A percentile compares a stretch with the other conserved stretches of the same genome.
Evolutionary conservation across 805 yeast species (phyloP).

Genomic region (Teunomyces lycoperdinae): DNA sequence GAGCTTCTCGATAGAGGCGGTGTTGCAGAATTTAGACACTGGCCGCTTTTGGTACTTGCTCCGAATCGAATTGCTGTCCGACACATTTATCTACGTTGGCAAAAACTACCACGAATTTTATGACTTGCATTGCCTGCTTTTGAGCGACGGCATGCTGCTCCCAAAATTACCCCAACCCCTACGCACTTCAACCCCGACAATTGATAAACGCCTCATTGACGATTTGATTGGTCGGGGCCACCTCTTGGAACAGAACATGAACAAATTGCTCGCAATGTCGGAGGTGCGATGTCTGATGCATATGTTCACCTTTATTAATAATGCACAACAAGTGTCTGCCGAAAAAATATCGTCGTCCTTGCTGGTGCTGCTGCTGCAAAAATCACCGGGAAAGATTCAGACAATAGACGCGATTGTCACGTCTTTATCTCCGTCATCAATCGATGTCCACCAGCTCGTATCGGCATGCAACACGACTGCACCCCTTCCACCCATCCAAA

Average conservation of each 20-base stretch:
- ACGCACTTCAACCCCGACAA: slow-evolving; percentile 6
- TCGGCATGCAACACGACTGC: slow-evolving; percentile 12
- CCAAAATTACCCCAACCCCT: slow-evolving; percentile 33
- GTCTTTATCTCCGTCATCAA: slow-evolving; percentile 3
- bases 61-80: slow-evolving; percentile 24
- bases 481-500: slow-evolving; percentile 13
- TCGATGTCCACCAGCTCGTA: slow-evolving; percentile 15
- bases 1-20: slow-evolving; percentile 23
- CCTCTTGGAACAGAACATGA: slow-evolving; percentile 26
- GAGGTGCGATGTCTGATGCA: slow-evolving; percentile 3
- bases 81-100: slow-evolving; percentile 20
- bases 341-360: neutral
- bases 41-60: slow-evolving; percentile 33
- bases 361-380: neutral
- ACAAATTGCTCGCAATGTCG: slow-evolving; percentile 14
- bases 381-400: neutral
- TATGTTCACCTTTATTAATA: slow-evolving; percentile 9
- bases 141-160: slow-evolving; percentile 10
- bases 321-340: slow-evolving; percentile 10
- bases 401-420: slow-evolving; percentile 1
- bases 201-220: slow-evolving; percentile 10
- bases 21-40: slow-evolving; percentile 19
- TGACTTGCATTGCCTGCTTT: slow-evolving; percentile 22
- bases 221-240: slow-evolving; percentile 19
- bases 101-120: slow-evolving; percentile 39